These are phyloP conservation scores for Epicoccum nigrum DNA, from an alignment of 2,329 filamentous ascomycete genomes.

Conservation along the genomic window DNA sequence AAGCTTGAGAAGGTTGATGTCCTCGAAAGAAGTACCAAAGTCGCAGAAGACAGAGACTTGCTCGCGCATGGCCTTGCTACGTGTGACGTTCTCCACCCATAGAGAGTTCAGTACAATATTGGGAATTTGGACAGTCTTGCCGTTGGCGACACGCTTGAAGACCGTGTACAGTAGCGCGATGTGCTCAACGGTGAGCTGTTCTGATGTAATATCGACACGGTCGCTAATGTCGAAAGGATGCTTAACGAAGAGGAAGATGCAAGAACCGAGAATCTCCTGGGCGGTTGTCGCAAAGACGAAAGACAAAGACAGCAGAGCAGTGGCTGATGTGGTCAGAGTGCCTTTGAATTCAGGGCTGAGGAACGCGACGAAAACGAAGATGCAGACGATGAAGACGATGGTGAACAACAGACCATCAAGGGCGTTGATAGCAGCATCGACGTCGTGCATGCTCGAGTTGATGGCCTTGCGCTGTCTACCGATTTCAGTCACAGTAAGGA, in stretches of 20 bases:
- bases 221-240: slow-evolving; percentile 97
- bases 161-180: slow-evolving; percentile 94
- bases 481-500: slow-evolving; percentile 82
- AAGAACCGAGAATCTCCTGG: slow-evolving; percentile 96
- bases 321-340: slow-evolving; percentile 87
- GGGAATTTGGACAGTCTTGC: slow-evolving; percentile 81
- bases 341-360: slow-evolving; percentile 85
- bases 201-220: slow-evolving; percentile 78
- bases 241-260: slow-evolving; percentile 98
- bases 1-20: slow-evolving; percentile 80
- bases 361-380: slow-evolving; percentile 90
- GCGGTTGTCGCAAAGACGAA: slow-evolving; percentile 93
- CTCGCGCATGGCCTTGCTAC: slow-evolving; percentile 91
- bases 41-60: slow-evolving; percentile 78
- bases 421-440: slow-evolving; percentile 90
- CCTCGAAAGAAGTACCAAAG: slow-evolving; percentile 87
- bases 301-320: slow-evolving; percentile 89
- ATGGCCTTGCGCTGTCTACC: slow-evolving; percentile 88
- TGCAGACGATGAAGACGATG: slow-evolving; percentile 77
- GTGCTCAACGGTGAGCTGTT: slow-evolving; percentile 83
- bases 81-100: slow-evolving; percentile 95
- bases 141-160: slow-evolving; percentile 81
- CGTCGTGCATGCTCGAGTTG: slow-evolving; percentile 93
- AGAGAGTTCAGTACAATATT: slow-evolving; percentile 90
- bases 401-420: slow-evolving; percentile 85